Percentiles rank a stretch among this genome's conserved stretches.
Conservation (phyloP, 805 yeast species). For the Schwanniomyces vanrijiae region DNA sequence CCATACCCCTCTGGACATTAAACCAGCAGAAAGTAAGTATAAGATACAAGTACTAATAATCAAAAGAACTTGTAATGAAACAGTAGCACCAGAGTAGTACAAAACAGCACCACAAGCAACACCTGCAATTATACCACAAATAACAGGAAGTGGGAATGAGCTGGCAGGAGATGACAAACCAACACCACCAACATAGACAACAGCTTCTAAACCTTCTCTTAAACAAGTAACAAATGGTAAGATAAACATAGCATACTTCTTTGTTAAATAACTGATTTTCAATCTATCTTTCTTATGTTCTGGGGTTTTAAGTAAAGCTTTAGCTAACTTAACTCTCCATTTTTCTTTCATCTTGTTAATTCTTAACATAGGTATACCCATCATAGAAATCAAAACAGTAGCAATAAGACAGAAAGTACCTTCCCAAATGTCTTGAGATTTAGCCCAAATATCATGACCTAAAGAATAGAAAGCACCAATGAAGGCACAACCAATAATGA, state of each 20-base stretch:
- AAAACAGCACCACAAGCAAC: conserved; percentile 63
- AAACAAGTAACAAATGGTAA: conserved; percentile 88
- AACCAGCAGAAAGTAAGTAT: conserved; percentile 87
- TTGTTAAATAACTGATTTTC: conserved; percentile 32
- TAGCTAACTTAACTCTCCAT: conserved; percentile 95
- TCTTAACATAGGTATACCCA: conserved; percentile 97
- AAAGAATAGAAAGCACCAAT: conserved; percentile 89
- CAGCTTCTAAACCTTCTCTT: conserved; percentile 83
- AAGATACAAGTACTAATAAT: conserved; percentile 84
- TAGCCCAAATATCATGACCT: conserved; percentile 80
- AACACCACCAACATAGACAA: conserved; percentile 47
- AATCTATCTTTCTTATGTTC: conserved; percentile 47
- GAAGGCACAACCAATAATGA: conserved; percentile 86
- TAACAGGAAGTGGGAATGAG: conserved; percentile 92
- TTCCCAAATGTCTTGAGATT: conserved; percentile 94
- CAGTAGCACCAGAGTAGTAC: conserved; percentile 77
- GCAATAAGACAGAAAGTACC: conserved; percentile 93
- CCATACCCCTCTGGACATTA: conserved; percentile 94
- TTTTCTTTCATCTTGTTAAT: conserved; percentile 94
- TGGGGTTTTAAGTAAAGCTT: conserved; percentile 68
- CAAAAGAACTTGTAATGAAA: conserved; percentile 86
- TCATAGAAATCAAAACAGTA: conserved; percentile 78
- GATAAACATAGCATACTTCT: conserved; percentile 84
- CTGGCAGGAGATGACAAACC: conserved; percentile 35
- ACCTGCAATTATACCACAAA: conserved; percentile 84